Evolutionary conservation across 306 rosid species (phyloP).

Genomic region (Sesbania bispinosa): DNA sequence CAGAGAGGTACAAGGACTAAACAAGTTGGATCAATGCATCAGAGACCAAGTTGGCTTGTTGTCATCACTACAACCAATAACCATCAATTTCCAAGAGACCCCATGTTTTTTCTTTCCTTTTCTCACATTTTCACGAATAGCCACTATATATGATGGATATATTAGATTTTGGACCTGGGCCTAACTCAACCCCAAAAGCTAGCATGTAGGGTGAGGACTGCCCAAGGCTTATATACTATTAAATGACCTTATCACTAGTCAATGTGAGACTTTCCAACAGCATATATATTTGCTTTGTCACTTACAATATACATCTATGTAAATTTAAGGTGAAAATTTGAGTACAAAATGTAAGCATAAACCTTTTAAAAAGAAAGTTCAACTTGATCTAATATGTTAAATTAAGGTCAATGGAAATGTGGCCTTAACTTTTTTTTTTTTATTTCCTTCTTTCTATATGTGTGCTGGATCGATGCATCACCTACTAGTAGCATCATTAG

Average conservation of each 20-base stretch:
- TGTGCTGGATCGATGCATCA: conserved; percentile 23
- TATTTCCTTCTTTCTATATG: background rate
- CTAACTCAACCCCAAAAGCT: too few relatives aligned
- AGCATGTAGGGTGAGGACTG: too few relatives aligned
- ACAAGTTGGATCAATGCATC: background rate
- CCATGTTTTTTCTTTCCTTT: background rate
- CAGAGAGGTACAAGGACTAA: conserved; percentile 13
- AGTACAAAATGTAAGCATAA: too few relatives aligned
- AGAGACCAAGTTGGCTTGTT: conserved; percentile 12
- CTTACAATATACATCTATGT: background rate
- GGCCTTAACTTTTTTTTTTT: background rate
- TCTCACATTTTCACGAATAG: background rate
- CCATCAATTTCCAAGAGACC: background rate
- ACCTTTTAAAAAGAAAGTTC: too few relatives aligned
- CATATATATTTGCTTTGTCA: too few relatives aligned
- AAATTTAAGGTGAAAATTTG: background rate
- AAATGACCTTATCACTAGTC: too few relatives aligned
- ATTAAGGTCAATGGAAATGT: conserved; percentile 6
- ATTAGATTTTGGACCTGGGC: too few relatives aligned
- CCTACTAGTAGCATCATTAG: conserved; percentile 16
- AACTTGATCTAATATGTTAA: background rate
- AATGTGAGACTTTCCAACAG: too few relatives aligned
- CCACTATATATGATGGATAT: background rate
- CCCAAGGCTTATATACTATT: too few relatives aligned
- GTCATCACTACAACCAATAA: conserved; percentile 13